These are phyloP conservation scores for Escallonia herrerae DNA, from an alignment of 129 eudicot genomes.

Conservation along the genomic window DNA sequence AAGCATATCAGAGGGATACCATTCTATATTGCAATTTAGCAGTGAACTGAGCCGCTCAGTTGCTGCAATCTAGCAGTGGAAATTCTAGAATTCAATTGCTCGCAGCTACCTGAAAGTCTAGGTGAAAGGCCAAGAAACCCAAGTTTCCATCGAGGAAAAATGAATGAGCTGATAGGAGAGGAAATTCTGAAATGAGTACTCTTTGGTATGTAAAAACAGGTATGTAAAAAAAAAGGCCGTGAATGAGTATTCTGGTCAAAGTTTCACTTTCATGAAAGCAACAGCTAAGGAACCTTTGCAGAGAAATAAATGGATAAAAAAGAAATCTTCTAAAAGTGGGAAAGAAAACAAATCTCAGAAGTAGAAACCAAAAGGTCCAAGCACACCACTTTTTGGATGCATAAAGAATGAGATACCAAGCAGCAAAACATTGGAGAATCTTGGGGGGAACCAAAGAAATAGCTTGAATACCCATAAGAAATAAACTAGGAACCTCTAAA, in stretches of 20 bases:
- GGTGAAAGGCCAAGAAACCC: constrained; percentile 6
- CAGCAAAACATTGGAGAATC: neutral
- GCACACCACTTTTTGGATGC: constrained; percentile 5
- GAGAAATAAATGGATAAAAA: constrained; percentile 21
- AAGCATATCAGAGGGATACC: no score
- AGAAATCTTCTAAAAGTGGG: constrained; percentile 17
- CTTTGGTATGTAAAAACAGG: constrained; percentile 20
- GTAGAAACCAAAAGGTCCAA: constrained; percentile 9
- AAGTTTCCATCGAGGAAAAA: neutral
- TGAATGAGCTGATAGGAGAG: constrained; percentile 1
- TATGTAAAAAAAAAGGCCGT: constrained; percentile 50
- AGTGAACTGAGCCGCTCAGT: constrained; percentile 10
- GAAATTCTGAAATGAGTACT: constrained; percentile 6
- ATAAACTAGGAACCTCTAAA: no score
- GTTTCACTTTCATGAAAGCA: constrained; percentile 63
- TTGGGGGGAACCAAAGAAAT: neutral
- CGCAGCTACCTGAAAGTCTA: neutral
- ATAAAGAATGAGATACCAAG: neutral
- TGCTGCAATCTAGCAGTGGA: constrained; percentile 7
- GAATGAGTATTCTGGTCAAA: constrained; percentile 49
- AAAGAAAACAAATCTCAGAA: constrained; percentile 21
- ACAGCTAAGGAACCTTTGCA: constrained; percentile 57
- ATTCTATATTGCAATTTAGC: no score
- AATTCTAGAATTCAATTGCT: constrained; percentile 11
- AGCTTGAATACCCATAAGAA: no score